Evolutionary conservation across 192 early-diverging fungal genomes (phyloP).

Genomic region (Backusella sp.): DNA sequence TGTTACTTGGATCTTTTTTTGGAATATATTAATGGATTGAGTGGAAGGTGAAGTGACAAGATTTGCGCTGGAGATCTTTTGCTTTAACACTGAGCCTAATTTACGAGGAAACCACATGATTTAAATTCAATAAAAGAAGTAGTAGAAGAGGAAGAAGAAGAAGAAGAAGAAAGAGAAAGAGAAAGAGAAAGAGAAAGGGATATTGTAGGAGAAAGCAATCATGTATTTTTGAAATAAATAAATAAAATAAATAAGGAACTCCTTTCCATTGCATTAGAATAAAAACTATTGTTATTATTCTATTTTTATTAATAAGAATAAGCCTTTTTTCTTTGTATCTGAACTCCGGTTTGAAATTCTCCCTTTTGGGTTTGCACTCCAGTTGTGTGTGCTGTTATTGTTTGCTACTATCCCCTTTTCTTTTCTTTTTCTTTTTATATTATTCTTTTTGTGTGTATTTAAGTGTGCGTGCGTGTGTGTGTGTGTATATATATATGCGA

Average conservation of each 20-base stretch:
- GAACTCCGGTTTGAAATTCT: not conserved
- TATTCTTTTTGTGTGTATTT: not conserved
- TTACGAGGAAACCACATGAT: conserved; percentile 18
- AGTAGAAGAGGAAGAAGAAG: conserved; percentile 3
- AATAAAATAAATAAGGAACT: not conserved
- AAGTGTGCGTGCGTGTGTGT: too few relatives aligned
- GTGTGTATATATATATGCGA: not conserved
- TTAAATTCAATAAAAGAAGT: not conserved
- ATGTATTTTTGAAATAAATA: conserved; percentile 9
- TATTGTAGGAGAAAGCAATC: not conserved
- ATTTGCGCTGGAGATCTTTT: not conserved
- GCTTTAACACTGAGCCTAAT: not conserved
- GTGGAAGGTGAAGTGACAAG: not conserved
- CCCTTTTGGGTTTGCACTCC: not conserved
- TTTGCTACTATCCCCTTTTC: not conserved
- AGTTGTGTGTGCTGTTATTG: not conserved
- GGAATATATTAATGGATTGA: not conserved
- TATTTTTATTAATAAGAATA: conserved; percentile 1
- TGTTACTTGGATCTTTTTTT: not conserved
- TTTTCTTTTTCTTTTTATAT: not conserved
- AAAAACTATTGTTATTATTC: not conserved
- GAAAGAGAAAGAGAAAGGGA: conserved; percentile 9
- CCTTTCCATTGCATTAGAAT: not conserved
- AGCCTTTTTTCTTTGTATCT: not conserved
- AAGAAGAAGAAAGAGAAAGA: not conserved